These are phyloP conservation scores for Aureobasidium sp. DNA, from an alignment of 2,329 filamentous ascomycete genomes.

Conservation along the genomic window DNA sequence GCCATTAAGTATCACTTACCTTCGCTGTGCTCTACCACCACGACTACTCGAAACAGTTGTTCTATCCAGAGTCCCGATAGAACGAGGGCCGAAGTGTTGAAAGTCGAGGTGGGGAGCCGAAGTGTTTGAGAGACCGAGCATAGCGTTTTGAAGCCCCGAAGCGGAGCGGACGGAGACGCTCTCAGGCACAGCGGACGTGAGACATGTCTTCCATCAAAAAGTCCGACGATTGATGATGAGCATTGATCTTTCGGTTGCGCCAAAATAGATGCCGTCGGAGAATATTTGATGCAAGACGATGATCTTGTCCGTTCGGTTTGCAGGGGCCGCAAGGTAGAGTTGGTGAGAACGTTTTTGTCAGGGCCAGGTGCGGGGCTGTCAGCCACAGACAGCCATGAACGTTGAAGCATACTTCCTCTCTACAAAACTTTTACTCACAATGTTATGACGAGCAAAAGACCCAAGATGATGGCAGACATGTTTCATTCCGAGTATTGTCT, in stretches of 20 bases:
- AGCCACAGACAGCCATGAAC: not conserved
- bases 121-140: slow-evolving; percentile 9
- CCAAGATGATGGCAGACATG: not conserved
- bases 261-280: slow-evolving; percentile 8
- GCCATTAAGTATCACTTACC: slow-evolving; percentile 1
- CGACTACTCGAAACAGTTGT: not conserved
- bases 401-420: not conserved
- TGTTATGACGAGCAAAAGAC: not conserved
- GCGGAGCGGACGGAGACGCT: slow-evolving; percentile 5
- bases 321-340: slow-evolving; percentile 5
- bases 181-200: slow-evolving; percentile 2
- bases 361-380: slow-evolving; percentile 6
- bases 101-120: slow-evolving; percentile 10
- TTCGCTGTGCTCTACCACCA: not conserved
- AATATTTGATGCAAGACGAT: slow-evolving; percentile 6
- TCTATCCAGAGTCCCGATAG: not conserved
- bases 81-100: slow-evolving; percentile 10
- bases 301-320: slow-evolving; percentile 9
- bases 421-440: not conserved
- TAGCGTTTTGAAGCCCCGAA: not conserved
- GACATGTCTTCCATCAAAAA: not conserved
- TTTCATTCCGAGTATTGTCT: slow-evolving; percentile 3
- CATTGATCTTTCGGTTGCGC: slow-evolving; percentile 8
- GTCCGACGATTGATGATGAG: slow-evolving; percentile 7
- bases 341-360: not conserved